phyloP scores from a whole-genome alignment of 352 stramenopile species.

The Phytophthora aleatoria region DNA sequence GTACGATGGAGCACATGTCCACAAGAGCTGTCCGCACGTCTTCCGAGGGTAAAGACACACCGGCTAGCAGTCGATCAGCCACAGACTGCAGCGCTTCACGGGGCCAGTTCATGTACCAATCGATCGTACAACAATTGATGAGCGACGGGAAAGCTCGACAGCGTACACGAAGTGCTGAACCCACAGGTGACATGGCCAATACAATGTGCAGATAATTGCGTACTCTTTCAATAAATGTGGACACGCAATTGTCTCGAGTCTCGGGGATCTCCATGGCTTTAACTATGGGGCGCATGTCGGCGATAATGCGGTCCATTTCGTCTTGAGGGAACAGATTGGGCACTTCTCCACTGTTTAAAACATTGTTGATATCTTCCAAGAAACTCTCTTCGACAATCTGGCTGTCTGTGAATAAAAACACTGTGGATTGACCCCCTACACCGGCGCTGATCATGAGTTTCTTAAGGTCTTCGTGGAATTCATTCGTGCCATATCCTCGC shows the following conservation, averaged over 20 bases:
- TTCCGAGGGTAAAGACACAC: constrained; percentile 79
- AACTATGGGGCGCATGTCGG: constrained; percentile 92
- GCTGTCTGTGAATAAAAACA: constrained; percentile 96
- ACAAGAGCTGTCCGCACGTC: constrained; percentile 79
- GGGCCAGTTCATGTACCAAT: constrained; percentile 96
- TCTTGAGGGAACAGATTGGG: constrained; percentile 93
- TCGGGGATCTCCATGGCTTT: constrained; percentile 89
- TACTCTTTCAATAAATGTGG: constrained; percentile 91
- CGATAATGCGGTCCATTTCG: constrained; percentile 94
- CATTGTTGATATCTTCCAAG: constrained; percentile 96
- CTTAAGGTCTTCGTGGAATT: constrained; percentile 95
- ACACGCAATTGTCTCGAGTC: constrained; percentile 91
- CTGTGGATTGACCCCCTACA: constrained; percentile 74
- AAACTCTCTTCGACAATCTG: constrained; percentile 96
- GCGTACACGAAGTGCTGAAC: constrained; percentile 90
- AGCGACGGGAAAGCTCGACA: constrained; percentile 95
- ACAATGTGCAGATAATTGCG: constrained; percentile 95
- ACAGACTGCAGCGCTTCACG: constrained; percentile 92
- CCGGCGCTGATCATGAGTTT: constrained; percentile 93
- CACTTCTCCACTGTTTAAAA: constrained; percentile 97
- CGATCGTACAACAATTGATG: constrained; percentile 97
- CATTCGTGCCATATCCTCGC: constrained; percentile 85
- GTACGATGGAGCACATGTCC: constrained; percentile 92
- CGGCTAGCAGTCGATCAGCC: constrained; percentile 85
- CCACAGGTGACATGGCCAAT: constrained; percentile 94